Percentiles rank a stretch among this genome's conserved stretches.
Evolutionary conservation across 2,329 filamentous ascomycete genomes (phyloP).

Genomic region (Didymella exigua): DNA sequence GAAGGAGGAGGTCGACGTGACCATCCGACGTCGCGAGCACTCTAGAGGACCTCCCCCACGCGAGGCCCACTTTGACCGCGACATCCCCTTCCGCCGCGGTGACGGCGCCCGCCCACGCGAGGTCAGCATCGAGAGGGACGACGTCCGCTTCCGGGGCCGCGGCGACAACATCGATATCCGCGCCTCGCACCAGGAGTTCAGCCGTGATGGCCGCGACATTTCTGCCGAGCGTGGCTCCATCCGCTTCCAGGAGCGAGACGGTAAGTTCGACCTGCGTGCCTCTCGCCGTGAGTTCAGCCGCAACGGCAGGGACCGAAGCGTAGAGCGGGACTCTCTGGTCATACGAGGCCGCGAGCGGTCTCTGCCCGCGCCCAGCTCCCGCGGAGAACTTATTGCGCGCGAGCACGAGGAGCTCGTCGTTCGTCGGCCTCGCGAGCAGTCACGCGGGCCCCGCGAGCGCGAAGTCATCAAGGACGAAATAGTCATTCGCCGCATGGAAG

Average conservation of each 20-base stretch:
- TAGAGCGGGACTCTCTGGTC: slow-evolving; percentile 44
- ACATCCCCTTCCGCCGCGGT: slow-evolving; percentile 53
- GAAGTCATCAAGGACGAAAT: slow-evolving; percentile 48
- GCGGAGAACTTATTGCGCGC: slow-evolving; percentile 46
- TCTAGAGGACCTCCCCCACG: slow-evolving; percentile 43
- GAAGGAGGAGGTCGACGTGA: slow-evolving; percentile 40
- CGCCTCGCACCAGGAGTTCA: slow-evolving; percentile 31
- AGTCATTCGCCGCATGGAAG: slow-evolving; percentile 54
- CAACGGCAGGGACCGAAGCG: slow-evolving; percentile 40
- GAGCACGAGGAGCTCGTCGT: slow-evolving; percentile 51
- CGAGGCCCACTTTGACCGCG: slow-evolving; percentile 44
- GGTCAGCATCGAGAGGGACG: slow-evolving; percentile 50
- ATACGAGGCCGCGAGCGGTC: slow-evolving; percentile 45
- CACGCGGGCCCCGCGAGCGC: slow-evolving; percentile 41
- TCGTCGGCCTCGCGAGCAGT: slow-evolving; percentile 45
- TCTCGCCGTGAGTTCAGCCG: slow-evolving; percentile 45
- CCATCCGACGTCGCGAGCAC: slow-evolving; percentile 44
- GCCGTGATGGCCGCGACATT: slow-evolving; percentile 30
- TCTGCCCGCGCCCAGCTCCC: slow-evolving; percentile 43
- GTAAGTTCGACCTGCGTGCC: slow-evolving; percentile 50
- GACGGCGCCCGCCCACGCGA: slow-evolving; percentile 48
- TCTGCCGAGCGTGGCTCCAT: slow-evolving; percentile 37
- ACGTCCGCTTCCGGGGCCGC: slow-evolving; percentile 53
- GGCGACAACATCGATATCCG: slow-evolving; percentile 43
- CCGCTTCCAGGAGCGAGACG: slow-evolving; percentile 41